Evolutionary conservation across 2,329 filamentous ascomycete species (phyloP).

Genomic region (Calonectria naviculata): DNA sequence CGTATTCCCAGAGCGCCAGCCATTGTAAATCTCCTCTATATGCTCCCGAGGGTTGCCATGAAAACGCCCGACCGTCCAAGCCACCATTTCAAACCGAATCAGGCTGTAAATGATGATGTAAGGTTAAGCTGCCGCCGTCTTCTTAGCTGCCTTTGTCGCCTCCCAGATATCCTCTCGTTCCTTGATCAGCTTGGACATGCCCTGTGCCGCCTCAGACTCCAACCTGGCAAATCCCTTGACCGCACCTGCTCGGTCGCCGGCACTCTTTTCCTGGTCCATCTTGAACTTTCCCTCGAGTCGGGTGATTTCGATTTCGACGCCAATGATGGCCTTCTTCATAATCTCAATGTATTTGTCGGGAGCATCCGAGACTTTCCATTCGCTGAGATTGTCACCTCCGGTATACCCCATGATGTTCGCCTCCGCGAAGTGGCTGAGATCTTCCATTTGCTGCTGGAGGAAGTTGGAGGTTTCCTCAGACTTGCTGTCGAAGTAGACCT

Average conservation of each 20-base stretch:
- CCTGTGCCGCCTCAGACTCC: slow-evolving; percentile 42
- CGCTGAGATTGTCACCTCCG: slow-evolving; percentile 44
- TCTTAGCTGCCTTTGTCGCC: slow-evolving; percentile 22
- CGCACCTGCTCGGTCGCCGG: slow-evolving; percentile 66
- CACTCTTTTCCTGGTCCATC: slow-evolving; percentile 71
- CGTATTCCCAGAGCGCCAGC: background rate
- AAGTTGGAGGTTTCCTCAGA: slow-evolving; percentile 55
- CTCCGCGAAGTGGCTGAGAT: slow-evolving; percentile 64
- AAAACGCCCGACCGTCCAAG: background rate
- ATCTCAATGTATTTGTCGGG: slow-evolving; percentile 66
- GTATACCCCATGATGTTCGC: slow-evolving; percentile 66
- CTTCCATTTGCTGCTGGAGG: slow-evolving; percentile 62
- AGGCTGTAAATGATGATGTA: too few species aligned
- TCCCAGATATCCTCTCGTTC: slow-evolving; percentile 43
- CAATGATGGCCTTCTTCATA: slow-evolving; percentile 68
- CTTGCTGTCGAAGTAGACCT: slow-evolving; percentile 62
- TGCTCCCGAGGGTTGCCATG: background rate
- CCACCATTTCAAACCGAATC: background rate
- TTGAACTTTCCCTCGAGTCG: slow-evolving; percentile 72
- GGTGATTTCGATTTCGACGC: slow-evolving; percentile 68
- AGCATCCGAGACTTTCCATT: slow-evolving; percentile 69
- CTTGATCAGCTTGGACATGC: slow-evolving; percentile 47
- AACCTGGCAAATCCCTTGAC: slow-evolving; percentile 63
- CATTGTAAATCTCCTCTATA: background rate
- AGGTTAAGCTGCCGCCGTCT: background rate